Evolutionary conservation across 2,329 filamentous ascomycete species (phyloP).

Genomic region (Fusarium praegraminearum): DNA sequence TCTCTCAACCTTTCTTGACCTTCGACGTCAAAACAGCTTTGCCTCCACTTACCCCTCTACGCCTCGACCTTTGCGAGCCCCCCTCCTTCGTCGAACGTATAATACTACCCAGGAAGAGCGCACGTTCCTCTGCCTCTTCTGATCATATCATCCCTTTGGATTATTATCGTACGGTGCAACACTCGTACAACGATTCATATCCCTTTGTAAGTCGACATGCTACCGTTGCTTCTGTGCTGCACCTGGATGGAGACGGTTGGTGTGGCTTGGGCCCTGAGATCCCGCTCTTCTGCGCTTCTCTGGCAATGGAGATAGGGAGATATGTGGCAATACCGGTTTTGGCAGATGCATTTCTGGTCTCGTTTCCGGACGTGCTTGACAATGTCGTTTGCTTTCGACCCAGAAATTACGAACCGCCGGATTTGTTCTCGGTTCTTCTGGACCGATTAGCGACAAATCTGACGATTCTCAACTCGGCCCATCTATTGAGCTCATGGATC

Average conservation of each 20-base stretch:
- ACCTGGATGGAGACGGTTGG: slow-evolving; percentile 36
- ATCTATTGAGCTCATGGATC: slow-evolving; percentile 37
- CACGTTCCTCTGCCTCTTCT: slow-evolving; percentile 47
- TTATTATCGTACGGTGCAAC: slow-evolving; percentile 49
- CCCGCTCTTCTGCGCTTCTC: slow-evolving; percentile 17
- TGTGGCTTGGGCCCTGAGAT: slow-evolving; percentile 33
- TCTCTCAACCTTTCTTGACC: slow-evolving; percentile 25
- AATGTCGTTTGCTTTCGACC: slow-evolving; percentile 16
- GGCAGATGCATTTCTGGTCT: slow-evolving; percentile 27
- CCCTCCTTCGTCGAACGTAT: slow-evolving; percentile 37
- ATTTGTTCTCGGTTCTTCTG: slow-evolving; percentile 33
- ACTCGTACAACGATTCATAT: slow-evolving; percentile 44
- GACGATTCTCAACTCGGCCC: slow-evolving; percentile 39
- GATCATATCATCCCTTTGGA: slow-evolving; percentile 45
- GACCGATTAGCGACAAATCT: slow-evolving; percentile 42
- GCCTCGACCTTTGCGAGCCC: slow-evolving; percentile 30
- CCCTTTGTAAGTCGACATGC: slow-evolving; percentile 43
- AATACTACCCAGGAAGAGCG: slow-evolving; percentile 40
- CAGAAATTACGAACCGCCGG: slow-evolving; percentile 17
- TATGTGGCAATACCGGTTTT: slow-evolving; percentile 36
- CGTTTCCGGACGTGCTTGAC: slow-evolving; percentile 6
- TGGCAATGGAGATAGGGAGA: slow-evolving; percentile 21
- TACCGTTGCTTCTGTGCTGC: slow-evolving; percentile 34
- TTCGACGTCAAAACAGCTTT: slow-evolving; percentile 21
- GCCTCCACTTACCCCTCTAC: slow-evolving; percentile 22